phyloP scores from a whole-genome alignment of 2,329 filamentous ascomycete species.

The Pleoardoris graminearum region DNA sequence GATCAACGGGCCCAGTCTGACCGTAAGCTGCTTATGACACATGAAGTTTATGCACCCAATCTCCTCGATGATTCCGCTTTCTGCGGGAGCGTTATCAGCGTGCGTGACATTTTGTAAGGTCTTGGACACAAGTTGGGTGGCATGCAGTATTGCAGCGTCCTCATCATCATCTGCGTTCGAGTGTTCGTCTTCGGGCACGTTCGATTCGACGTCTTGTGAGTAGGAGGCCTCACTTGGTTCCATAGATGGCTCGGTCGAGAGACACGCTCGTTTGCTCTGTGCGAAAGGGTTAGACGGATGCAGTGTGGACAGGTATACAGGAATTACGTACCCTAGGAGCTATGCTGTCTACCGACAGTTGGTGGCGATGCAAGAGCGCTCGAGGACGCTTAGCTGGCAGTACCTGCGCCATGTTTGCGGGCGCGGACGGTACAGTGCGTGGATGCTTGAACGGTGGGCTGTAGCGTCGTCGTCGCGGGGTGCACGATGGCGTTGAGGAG shows the following conservation, averaged over 20 bases:
- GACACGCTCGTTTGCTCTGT: constrained; percentile 38
- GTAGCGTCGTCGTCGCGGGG: neutral
- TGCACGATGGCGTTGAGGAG: neutral
- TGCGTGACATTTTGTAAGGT: constrained; percentile 26
- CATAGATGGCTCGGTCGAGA: constrained; percentile 22
- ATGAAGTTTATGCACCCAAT: constrained; percentile 93
- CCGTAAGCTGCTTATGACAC: constrained; percentile 83
- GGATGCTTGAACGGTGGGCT: neutral
- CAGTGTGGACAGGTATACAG: neutral
- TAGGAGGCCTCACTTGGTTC: constrained; percentile 26
- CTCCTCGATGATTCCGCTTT: constrained; percentile 84
- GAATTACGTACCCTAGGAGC: constrained; percentile 25
- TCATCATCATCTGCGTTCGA: constrained; percentile 4
- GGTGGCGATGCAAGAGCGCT: constrained; percentile 22
- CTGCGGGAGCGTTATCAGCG: constrained; percentile 67
- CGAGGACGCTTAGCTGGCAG: constrained; percentile 40
- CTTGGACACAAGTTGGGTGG: constrained; percentile 36
- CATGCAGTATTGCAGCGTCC: constrained; percentile 28
- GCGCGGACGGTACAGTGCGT: neutral
- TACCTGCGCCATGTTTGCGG: constrained; percentile 30
- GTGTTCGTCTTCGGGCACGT: constrained; percentile 19
- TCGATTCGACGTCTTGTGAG: constrained; percentile 16
- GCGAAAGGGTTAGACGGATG: constrained; percentile 15
- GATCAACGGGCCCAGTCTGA: constrained; percentile 87
- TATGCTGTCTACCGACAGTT: constrained; percentile 12